Evolutionary conservation across 805 yeast genomes (phyloP), one percentile per base, ranked within the genome.

Genomic region (Sungouiella blattae): DNA sequence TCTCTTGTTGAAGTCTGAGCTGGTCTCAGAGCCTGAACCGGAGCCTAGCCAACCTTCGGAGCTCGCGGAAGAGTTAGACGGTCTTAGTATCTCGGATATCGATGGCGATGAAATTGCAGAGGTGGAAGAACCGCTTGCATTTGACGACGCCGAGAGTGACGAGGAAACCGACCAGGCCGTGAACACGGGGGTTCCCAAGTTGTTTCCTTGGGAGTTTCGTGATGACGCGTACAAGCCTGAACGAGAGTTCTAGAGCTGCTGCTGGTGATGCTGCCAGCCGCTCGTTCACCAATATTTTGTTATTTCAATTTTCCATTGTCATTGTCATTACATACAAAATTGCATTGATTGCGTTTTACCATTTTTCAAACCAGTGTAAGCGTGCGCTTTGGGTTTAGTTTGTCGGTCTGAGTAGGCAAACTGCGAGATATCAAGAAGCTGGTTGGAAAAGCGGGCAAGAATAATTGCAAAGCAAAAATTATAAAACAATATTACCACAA

Each of bases 131-230:
- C 7, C 23, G 23, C 11, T 24, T 24, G 12, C 27, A n/a, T 20
- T 20, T 20, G 22, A 20, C 22, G 32, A 25, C 5, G 26, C 30
- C 6, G 30, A 25, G 5, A 16, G 16, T 8, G 31, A 21, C 6
- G 12, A 15, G 4, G 17, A 16, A 20, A 18, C 13, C 8, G 23
- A 25, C 17, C 28, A 6, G n/a, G 13, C 13, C 4, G 12, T 30
- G 4, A 32, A 39, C 13, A 21, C 26, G 6, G 28, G 20, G 11
- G 14, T 25, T 7, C 54, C 53, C 5, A 53, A 52, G 30, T 31
- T 63, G n/a, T 63, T 63, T 43, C 69, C 69, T 2, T 63, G 69
- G 69, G 69, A 63, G 42, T 55, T 46, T 37, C 51, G 49, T 29
- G 40, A 39, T 8, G 33, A 32, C 16, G 22, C 11, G 4, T 26